Base-by-base conservation (phyloP, 257 asterid species). In the Lycium barbarum region DNA sequence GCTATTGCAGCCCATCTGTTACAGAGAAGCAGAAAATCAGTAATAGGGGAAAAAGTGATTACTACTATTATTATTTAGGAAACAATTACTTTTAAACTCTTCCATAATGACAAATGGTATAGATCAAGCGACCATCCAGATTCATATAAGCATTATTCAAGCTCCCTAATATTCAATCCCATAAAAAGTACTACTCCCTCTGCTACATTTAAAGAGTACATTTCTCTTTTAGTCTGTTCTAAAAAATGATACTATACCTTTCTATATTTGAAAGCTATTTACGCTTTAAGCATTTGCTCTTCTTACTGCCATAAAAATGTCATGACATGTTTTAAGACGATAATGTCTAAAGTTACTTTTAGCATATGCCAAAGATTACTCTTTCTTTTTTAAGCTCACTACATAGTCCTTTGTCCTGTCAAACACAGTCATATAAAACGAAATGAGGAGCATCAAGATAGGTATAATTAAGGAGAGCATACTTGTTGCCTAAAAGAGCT, bases 1-100 rank as follows among this genome's bases (percentile, higher is more conserved):
- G 99, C 98, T 76, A 97, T 95, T n/a, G 99, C 98, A 9, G 99
- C 99, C 99, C 99, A 97, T 87, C 99, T 97, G 89, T 79, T 11
- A 2, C n/a, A 26, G 12, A 10, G 14, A 20, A 5, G 0, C 11
- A 40, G 9, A 58, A 36, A 33, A 12, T 65, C 55, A 18, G 15
- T 18, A 45, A 43, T 1, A 55, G 17, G 0, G 6, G 10, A 51
- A 4, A n/a, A 9, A 8, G 26, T 17, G 15, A 20, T 1, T 40
- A 9, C 7, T n/a, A 22, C 22, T 15, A 1, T 2, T 35, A 67
- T 2, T 15, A 36, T 9, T 71, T 17, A 18, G 6, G 55, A 40
- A 71, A n/a, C 13, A 18, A n/a, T 0, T 9, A 9, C 10, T 54
- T 17, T 15, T 3, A 54, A 3, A 54, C 17, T 11, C 15, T 51